Conservation (phyloP, 257 asterid species). For the Solanum lycopersicoides region DNA sequence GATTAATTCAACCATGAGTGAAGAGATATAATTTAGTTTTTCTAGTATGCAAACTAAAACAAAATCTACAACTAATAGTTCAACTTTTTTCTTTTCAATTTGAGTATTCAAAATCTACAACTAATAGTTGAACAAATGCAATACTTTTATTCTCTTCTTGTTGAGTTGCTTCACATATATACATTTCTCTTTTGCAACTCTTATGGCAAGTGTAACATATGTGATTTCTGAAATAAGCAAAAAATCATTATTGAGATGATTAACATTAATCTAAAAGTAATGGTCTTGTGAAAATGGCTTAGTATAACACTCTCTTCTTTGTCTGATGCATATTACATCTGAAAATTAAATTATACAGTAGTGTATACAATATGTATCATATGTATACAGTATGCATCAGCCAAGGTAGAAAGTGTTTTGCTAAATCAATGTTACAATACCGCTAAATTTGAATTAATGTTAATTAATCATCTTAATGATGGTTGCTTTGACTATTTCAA, state of each 20-base stretch:
- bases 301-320: not conserved
- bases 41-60: not conserved
- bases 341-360: too few species aligned
- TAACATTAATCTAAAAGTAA: conserved; percentile 12
- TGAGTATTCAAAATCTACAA: too few species aligned
- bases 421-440: conserved; percentile 10
- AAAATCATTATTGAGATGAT: conserved; percentile 17
- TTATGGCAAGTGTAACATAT: conserved; percentile 10
- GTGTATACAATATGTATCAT: too few species aligned
- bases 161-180: conserved; percentile 11
- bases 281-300: conserved; percentile 11
- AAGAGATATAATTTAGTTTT: not conserved
- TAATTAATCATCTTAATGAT: conserved; percentile 16
- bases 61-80: not conserved
- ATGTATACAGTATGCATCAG: too few species aligned
- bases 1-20: not conserved
- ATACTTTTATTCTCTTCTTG: not conserved
- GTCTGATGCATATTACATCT: too few species aligned
- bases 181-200: conserved; percentile 45
- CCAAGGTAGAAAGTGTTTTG: conserved; percentile 10
- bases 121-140: conserved; percentile 38
- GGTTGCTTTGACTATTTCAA: conserved; percentile 2
- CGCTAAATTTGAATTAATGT: conserved; percentile 9
- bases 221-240: conserved; percentile 9
- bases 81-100: too few species aligned